Conservation (phyloP, 441 rosid genomes). For the Raphanus hybrid region DNA sequence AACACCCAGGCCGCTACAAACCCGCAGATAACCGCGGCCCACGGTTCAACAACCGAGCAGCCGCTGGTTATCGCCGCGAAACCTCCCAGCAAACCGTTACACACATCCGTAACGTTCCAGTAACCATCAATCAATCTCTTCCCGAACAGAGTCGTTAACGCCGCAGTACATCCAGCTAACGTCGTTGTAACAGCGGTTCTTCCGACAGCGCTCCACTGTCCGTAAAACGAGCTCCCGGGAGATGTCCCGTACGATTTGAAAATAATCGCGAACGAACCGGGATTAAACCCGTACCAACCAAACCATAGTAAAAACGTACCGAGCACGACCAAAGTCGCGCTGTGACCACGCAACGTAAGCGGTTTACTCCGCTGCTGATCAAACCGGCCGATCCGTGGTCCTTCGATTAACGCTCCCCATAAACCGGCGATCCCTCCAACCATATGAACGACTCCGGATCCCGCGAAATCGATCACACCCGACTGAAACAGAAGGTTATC, state of each 20-base stretch:
- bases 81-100: slow-evolving; percentile 51
- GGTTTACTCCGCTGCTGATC: slow-evolving; percentile 30
- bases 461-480: slow-evolving; percentile 49
- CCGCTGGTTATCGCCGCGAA: slow-evolving; percentile 44
- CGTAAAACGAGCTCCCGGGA: slow-evolving; percentile 47
- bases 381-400: slow-evolving; percentile 47
- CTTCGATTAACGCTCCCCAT: slow-evolving; percentile 54
- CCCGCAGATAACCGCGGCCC: slow-evolving; percentile 45
- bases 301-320: slow-evolving; percentile 45
- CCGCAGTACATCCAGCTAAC: slow-evolving; percentile 54
- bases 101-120: slow-evolving; percentile 49
- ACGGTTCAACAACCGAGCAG: slow-evolving; percentile 42
- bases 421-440: slow-evolving; percentile 54
- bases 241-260: slow-evolving; percentile 40
- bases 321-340: slow-evolving; percentile 42
- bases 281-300: slow-evolving; percentile 47
- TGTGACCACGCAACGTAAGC: slow-evolving; percentile 40
- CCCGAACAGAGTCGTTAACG: slow-evolving; percentile 56
- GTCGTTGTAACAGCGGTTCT: slow-evolving; percentile 61
- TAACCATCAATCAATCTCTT: slow-evolving; percentile 48
- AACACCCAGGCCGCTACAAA: slow-evolving; percentile 50
- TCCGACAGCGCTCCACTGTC: slow-evolving; percentile 63
- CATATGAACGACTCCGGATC: slow-evolving; percentile 53
- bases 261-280: slow-evolving; percentile 53
- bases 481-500: slow-evolving; percentile 41